Evolutionary conservation across 176 grass and related monocot species (phyloP), one percentile per base, ranked within the genome.

Genomic region (Ensete ventricosum): DNA sequence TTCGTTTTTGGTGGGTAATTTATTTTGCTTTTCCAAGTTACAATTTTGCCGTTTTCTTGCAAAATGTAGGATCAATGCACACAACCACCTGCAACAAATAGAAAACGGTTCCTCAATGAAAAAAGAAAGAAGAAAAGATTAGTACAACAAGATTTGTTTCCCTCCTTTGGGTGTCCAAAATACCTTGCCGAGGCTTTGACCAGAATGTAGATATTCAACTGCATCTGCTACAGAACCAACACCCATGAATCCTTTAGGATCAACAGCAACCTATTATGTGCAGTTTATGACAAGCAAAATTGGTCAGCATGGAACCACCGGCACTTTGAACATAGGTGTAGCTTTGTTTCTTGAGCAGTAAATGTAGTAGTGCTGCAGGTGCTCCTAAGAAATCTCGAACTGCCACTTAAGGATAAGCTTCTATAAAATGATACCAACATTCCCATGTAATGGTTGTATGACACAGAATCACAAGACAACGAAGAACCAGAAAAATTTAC

Each of bases 191-290:
- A 99, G 73, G 21, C 96, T 99, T 73, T 77, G 76, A 73, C 91
- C 96, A 74, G 88, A 94, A 78, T 99, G 96, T 69, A 94, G 88
- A 89, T 99, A 81, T 73, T 99, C 96, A 78, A 99, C 96, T 16
- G 96, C 96, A 88, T 99, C 96, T 0, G 89, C 78, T 14, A 85
- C 84, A n/a, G 96, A 94, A 77, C 81, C 75, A 75, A 99, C 78
- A 64, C 96, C 96, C 60, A 82, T 4, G 73, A 99, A 99, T 74
- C 82, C 79, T 76, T 88, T 91, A 62, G 88, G 90, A 74, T 99
- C 96, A 65, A 99, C 73, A 27, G 81, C 84, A 73, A 99, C 84
- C 96, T 99, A 67, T 63, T 76, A 69, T 9, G 78, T 73, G 17
- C 7, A 19, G 34, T 43, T 43, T 1, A 43, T 68, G 2, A 14